Conservation (phyloP, 495 filamentous ascomycete genomes). For the Neurospora sp. region DNA sequence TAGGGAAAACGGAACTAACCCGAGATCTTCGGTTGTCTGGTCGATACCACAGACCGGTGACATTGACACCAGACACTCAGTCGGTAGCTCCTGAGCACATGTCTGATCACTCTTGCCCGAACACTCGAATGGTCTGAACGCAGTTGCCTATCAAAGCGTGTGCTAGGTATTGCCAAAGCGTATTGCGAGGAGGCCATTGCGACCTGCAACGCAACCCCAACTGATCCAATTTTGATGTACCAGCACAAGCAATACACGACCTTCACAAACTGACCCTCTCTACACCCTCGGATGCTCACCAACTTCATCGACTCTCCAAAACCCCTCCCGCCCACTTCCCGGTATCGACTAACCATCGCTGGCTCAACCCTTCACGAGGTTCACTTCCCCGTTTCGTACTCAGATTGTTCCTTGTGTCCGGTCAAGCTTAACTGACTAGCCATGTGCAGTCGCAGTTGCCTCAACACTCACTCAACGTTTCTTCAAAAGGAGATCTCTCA, state of each 20-base stretch:
- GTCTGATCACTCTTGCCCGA: background rate
- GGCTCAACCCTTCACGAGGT: background rate
- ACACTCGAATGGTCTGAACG: background rate
- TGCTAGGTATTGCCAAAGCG: background rate
- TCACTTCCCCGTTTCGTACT: background rate
- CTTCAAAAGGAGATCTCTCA: background rate
- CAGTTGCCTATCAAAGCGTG: background rate
- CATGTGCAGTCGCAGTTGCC: background rate
- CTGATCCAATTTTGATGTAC: background rate
- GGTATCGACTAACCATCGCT: background rate
- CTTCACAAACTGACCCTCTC: background rate
- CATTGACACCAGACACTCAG: background rate
- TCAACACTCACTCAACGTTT: background rate
- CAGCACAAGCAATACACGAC: background rate
- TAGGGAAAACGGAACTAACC: background rate
- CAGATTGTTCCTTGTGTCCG: background rate
- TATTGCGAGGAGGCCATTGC: background rate
- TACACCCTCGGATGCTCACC: background rate
- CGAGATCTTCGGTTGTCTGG: background rate
- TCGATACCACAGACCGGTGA: background rate
- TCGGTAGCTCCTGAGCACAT: background rate
- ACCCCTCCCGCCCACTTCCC: background rate
- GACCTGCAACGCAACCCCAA: background rate
- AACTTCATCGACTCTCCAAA: background rate
- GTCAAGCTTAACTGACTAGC: background rate